Percentiles rank a stretch among this genome's conserved stretches.
Evolutionary conservation across 805 yeast genomes (phyloP).

Genomic region (Ascoidea tarda): DNA sequence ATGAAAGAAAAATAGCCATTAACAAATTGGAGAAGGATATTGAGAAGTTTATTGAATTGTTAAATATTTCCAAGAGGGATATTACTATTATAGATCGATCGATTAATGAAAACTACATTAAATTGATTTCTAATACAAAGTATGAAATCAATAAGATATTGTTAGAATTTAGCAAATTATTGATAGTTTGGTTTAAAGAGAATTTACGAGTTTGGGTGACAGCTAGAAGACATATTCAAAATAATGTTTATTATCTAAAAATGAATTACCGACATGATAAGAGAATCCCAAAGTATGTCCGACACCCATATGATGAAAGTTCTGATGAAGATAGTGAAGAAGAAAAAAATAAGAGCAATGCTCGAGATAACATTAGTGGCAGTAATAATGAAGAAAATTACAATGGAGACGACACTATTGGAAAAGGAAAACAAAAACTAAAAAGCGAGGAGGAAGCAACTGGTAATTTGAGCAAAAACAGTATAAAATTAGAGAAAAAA

Average conservation of each 20-base stretch:
- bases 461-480: too few species aligned
- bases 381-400: too few species aligned
- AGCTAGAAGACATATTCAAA: conserved; percentile 4
- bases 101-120: conserved; percentile 16
- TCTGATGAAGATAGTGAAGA: too few species aligned
- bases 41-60: conserved; percentile 24
- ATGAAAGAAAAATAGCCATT: conserved; percentile 24
- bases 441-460: too few species aligned
- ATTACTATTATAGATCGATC: conserved; percentile 21
- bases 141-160: conserved; percentile 17
- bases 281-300: conserved; percentile 9
- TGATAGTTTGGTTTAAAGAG: conserved; percentile 22
- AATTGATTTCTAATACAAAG: conserved; percentile 16
- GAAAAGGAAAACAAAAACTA: too few species aligned
- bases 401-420: not conserved
- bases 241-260: conserved; percentile 9
- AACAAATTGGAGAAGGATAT: conserved; percentile 21
- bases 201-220: conserved; percentile 8
- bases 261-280: conserved; percentile 7
- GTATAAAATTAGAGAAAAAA: too few species aligned
- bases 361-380: not conserved
- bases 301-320: conserved; percentile 5
- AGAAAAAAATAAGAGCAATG: too few species aligned
- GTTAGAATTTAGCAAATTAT: conserved; percentile 18
- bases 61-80: conserved; percentile 21